Percentiles rank a stretch among this genome's conserved stretches.
Conservation (phyloP, 2,329 filamentous ascomycete species). For the Colletotrichum godetiae region DNA sequence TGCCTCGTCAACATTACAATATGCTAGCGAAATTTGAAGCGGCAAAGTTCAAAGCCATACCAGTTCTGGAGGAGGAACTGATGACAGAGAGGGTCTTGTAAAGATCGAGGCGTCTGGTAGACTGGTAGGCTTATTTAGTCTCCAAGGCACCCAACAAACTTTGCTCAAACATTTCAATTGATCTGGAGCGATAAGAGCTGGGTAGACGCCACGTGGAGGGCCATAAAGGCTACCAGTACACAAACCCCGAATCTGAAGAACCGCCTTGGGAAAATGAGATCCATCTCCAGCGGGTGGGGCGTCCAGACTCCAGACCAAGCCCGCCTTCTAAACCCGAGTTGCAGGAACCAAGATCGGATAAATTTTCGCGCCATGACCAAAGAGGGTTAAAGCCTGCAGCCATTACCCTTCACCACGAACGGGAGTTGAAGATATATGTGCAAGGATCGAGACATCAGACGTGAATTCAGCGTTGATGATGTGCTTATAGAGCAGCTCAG, state of each 20-base stretch:
- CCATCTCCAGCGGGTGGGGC: neutral
- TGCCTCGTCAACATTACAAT: no score
- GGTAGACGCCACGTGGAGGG: neutral
- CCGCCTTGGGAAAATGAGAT: neutral
- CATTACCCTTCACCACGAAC: neutral
- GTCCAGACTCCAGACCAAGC: neutral
- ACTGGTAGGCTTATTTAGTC: neutral
- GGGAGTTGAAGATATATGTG: neutral
- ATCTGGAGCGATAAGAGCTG: neutral
- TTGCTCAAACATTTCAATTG: neutral
- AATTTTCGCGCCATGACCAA: neutral
- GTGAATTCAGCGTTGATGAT: neutral
- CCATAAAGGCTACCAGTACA: neutral
- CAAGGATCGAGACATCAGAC: neutral
- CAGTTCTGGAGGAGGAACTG: neutral
- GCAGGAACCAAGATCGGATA: neutral
- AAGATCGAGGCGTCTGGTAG: neutral
- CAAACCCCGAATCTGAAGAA: neutral
- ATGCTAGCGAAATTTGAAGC: neutral
- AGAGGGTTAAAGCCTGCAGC: neutral
- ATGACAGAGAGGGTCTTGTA: neutral
- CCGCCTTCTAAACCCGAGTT: neutral
- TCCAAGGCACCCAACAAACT: neutral
- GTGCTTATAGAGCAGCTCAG: neutral
- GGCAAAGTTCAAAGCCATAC: neutral